Evolutionary conservation across 2,329 filamentous ascomycete genomes (phyloP), one percentile per base, ranked within the genome.

Genomic region (Colletotrichum echinochloae): DNA sequence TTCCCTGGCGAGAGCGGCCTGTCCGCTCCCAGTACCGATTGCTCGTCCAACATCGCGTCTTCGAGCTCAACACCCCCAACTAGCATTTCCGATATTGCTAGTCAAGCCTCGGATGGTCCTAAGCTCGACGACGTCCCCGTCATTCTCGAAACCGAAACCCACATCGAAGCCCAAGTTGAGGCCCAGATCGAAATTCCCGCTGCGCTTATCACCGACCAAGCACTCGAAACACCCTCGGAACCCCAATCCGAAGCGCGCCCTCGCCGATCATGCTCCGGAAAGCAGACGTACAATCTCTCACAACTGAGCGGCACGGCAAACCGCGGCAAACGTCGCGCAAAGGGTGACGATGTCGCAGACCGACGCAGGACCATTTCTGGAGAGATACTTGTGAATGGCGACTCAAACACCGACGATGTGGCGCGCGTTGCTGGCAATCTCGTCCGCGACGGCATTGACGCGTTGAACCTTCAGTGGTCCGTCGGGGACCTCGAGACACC

Each of bases 271-370:
- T 86, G 88, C 72, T 76, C 81, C n/a, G 86, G 84, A 63, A 82
- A 89, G 23, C 85, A 88, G 16, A 87, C 90, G 20, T 94, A 94
- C 81, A 94, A 94, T 75, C 81, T 92, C 20, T 84, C 88, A 73
- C 86, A 88, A 74, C 83, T 92, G 61, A 86, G 85, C 68, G 90
- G 90, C 74, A 92, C 88, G 57, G 85, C 86, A 35, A 84, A 86
- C 52, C 89, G 91, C 74, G 89, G 86, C 60, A 88, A 86, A 74
- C 85, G 81, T 80, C 85, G 81, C 79, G 78, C 85, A 54, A 88
- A 86, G 55, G 85, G 87, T 70, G 86, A 88, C 72, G 74, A 78
- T 33, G 82, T 85, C 14, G 76, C 79, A 39, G 79, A 84, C 48
- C 81, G 83, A 71, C 82, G 82, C 61, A 83, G 85, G 71, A 85